Evolutionary conservation across 495 filamentous ascomycete genomes (phyloP).

Genomic region (Penicillium daleae): DNA sequence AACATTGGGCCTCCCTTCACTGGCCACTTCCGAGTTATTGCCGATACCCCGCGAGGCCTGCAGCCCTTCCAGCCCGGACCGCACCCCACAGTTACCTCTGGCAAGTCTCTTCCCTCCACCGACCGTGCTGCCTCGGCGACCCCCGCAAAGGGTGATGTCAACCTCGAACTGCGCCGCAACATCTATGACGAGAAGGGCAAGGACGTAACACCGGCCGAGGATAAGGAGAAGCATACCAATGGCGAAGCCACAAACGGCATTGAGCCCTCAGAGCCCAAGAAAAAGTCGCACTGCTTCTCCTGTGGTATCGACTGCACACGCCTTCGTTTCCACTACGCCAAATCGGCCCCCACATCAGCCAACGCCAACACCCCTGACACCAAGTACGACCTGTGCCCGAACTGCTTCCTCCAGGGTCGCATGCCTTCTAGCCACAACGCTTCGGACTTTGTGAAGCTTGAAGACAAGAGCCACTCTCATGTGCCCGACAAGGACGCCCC

Average conservation of each 20-base stretch:
- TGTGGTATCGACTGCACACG: constrained; percentile 94
- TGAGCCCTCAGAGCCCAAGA: constrained; percentile 67
- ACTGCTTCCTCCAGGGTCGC: constrained; percentile 81
- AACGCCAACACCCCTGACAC: constrained; percentile 59
- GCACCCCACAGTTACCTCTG: constrained; percentile 70
- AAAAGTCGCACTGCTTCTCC: constrained; percentile 79
- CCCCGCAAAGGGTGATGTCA: constrained; percentile 77
- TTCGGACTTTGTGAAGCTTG: constrained; percentile 81
- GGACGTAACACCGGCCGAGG: constrained; percentile 65
- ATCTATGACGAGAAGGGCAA: constrained; percentile 94
- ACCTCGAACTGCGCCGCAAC: constrained; percentile 88
- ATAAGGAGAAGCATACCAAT: constrained; percentile 72
- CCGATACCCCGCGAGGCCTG: constrained; percentile 91
- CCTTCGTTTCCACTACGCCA: constrained; percentile 84
- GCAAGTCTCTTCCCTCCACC: constrained; percentile 70
- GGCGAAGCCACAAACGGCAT: constrained; percentile 69
- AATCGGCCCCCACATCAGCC: constrained; percentile 58
- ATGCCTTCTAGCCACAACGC: constrained; percentile 73
- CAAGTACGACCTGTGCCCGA: constrained; percentile 87
- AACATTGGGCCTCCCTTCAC: constrained; percentile 96
- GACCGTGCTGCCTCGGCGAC: constrained; percentile 74
- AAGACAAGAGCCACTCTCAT: constrained; percentile 76
- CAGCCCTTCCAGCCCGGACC: constrained; percentile 92
- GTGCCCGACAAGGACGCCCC: constrained; percentile 78
- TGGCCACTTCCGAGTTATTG: constrained; percentile 92